A percentile compares a stretch with the other conserved stretches of the same genome.
Conservation (phyloP, 306 rosid genomes). For the Gillenia trifoliata region DNA sequence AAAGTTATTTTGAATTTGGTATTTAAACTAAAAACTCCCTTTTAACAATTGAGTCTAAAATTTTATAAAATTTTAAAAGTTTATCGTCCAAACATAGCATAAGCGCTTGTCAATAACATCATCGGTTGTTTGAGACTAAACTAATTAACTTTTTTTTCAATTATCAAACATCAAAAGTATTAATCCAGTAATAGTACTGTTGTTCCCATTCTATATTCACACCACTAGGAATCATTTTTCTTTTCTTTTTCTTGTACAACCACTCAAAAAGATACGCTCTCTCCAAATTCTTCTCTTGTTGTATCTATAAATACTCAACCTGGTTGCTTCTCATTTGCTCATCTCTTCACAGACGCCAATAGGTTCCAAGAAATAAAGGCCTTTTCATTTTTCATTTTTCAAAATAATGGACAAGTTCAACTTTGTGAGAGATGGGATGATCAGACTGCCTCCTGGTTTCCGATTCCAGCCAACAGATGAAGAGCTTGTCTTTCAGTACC, state of each 20-base stretch:
- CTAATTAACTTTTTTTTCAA: not conserved
- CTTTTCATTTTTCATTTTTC: not conserved
- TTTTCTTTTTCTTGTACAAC: not conserved
- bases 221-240: not conserved
- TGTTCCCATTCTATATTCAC: not conserved
- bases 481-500: slow-evolving; percentile 78
- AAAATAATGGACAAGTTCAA: slow-evolving; percentile 45
- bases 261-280: not conserved
- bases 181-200: not conserved
- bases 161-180: not conserved
- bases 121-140: not conserved
- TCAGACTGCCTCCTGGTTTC: slow-evolving; percentile 88
- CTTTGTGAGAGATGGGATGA: slow-evolving; percentile 48
- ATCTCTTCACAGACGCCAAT: slow-evolving; percentile 1
- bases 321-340: not conserved
- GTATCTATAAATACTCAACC: slow-evolving; percentile 24
- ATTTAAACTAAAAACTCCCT: too few species aligned
- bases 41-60: too few species aligned
- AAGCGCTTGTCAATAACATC: not conserved
- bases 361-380: not conserved
- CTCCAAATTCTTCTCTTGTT: slow-evolving; percentile 8
- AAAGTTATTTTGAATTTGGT: too few species aligned
- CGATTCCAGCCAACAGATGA: slow-evolving; percentile 95
- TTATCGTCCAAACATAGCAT: not conserved
- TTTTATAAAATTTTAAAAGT: too few species aligned